Evolutionary conservation across 148 eudicot species (phyloP), one percentile per base, ranked within the genome.

Genomic region (Rhododendron mucronatum): DNA sequence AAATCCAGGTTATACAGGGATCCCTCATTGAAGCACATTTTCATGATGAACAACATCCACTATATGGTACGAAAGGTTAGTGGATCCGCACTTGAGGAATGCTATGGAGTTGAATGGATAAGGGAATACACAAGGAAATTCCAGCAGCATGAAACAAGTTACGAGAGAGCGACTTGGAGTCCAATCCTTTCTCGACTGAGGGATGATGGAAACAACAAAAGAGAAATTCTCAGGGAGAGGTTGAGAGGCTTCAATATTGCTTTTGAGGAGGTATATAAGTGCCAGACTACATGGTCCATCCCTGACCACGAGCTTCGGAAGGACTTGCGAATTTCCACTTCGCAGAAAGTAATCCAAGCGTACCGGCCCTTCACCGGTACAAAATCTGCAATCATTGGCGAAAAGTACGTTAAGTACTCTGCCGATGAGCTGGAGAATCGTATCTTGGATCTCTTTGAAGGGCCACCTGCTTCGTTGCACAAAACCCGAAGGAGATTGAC

Each of bases 31-130:
- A 91, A 88, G 80, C 92, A 92, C 80, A 81, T 95, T 21, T 95
- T 95, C 69, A 86, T 94, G 86, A 94, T 94, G 98, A 95, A 95
- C 90, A 95, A 95, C 89, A 83, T 89, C 33, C 94, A 92, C 71
- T 95, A 95, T 88, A 95, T 95, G 84, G 95, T 92, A 23, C 77
- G 87, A 41, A 95, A 95, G 82, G 92, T 94, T 48, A 82, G 86
- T 50, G 86, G 84, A 82, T 94, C 96, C 0, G 87, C 92, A 10
- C 86, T 93, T 2, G 67, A 87, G 50, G 44, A 23, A 14, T 81
- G 86, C 39, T 91, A 91, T 41, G 98, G 95, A 14, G 94, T 92
- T 71, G 92, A 91, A 16, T 96, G 98, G 98, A 90, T 93, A 26
- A 87, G 87, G 74, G 87, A 63, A 5, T 89, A 90, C n/a, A 90